Percentiles rank a stretch among this genome's conserved stretches.
Conservation (phyloP, 208 protist genomes). For the Trypanosoma melophagium region DNA sequence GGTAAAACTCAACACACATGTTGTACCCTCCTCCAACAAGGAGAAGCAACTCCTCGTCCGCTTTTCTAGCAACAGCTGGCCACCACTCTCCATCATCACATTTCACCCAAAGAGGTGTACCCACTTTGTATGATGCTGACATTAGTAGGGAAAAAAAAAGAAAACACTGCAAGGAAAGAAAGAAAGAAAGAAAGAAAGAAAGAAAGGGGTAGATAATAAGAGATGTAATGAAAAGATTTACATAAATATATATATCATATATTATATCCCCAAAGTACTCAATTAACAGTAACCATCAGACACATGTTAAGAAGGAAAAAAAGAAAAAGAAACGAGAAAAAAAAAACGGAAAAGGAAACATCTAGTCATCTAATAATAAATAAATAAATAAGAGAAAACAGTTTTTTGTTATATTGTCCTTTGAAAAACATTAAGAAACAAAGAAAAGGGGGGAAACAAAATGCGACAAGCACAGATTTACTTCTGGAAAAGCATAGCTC, state of each 20-base stretch:
- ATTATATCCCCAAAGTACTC: too few species aligned
- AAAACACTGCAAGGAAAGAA: conserved; percentile 23
- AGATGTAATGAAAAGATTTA: conserved; percentile 10
- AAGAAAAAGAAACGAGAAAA: not conserved
- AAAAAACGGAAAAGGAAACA: not conserved
- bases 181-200: conserved; percentile 12
- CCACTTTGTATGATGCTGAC: conserved; percentile 38
- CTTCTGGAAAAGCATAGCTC: conserved; percentile 30
- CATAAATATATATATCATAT: conserved; percentile 18
- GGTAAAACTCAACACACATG: conserved; percentile 78
- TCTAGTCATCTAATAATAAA: conserved; percentile 21
- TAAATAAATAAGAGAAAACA: conserved; percentile 3
- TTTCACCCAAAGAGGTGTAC: conserved; percentile 69
- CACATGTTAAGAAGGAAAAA: not conserved
- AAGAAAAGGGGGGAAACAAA: conserved; percentile 6
- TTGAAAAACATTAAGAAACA: not conserved
- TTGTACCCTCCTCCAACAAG: conserved; percentile 34
- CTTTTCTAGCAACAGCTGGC: conserved; percentile 51
- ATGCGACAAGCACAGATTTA: conserved; percentile 8
- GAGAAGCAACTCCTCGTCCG: conserved; percentile 12
- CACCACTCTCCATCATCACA: conserved; percentile 87
- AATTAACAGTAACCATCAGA: too few species aligned
- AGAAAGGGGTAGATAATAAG: conserved; percentile 13
- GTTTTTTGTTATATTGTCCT: not conserved
- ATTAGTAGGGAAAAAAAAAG: not conserved